A percentile compares a stretch with the other conserved stretches of the same genome.
These are phyloP conservation scores for Saccharomyces hybrid DNA, from an alignment of 1,139 yeast species.

Conservation along the genomic window DNA sequence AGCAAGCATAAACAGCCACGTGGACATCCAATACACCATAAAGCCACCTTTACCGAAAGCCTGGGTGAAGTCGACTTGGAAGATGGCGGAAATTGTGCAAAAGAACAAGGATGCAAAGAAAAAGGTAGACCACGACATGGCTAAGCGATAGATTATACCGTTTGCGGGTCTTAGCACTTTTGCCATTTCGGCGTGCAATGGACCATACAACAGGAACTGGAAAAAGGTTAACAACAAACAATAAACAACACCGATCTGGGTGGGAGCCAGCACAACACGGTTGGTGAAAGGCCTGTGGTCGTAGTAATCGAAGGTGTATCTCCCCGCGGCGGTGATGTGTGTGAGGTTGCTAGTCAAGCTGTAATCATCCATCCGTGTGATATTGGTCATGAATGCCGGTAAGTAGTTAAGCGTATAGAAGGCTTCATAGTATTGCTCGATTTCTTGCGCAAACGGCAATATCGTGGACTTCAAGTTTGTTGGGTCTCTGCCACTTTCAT, in stretches of 20 bases:
- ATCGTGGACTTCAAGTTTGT: slow-evolving; percentile 39
- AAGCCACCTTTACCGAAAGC: slow-evolving; percentile 58
- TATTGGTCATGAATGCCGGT: slow-evolving; percentile 22
- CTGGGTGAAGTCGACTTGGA: slow-evolving; percentile 44
- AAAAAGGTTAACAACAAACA: slow-evolving; percentile 60
- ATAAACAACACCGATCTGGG: slow-evolving; percentile 70
- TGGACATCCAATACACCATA: slow-evolving; percentile 55
- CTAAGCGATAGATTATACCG: slow-evolving; percentile 43
- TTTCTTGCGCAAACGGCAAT: slow-evolving; percentile 34
- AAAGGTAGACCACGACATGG: slow-evolving; percentile 43
- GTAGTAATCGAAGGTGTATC: slow-evolving; percentile 29
- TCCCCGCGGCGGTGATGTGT: slow-evolving; percentile 12
- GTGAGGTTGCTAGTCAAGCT: slow-evolving; percentile 13
- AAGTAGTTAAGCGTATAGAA: slow-evolving; percentile 24
- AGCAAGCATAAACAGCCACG: slow-evolving; percentile 51
- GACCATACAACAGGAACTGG: slow-evolving; percentile 51
- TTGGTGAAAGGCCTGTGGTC: slow-evolving; percentile 49
- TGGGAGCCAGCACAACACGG: slow-evolving; percentile 51
- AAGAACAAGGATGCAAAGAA: slow-evolving; percentile 48
- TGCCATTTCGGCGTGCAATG: slow-evolving; percentile 44
- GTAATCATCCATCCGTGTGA: slow-evolving; percentile 9
- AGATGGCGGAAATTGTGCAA: slow-evolving; percentile 51
- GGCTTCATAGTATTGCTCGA: slow-evolving; percentile 32
- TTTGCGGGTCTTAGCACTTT: slow-evolving; percentile 40
- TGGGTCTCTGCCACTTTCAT: slow-evolving; percentile 51